Percentiles rank a stretch among this genome's conserved stretches.
Evolutionary conservation across 805 yeast species (phyloP).

Genomic region (Pichia insulana): DNA sequence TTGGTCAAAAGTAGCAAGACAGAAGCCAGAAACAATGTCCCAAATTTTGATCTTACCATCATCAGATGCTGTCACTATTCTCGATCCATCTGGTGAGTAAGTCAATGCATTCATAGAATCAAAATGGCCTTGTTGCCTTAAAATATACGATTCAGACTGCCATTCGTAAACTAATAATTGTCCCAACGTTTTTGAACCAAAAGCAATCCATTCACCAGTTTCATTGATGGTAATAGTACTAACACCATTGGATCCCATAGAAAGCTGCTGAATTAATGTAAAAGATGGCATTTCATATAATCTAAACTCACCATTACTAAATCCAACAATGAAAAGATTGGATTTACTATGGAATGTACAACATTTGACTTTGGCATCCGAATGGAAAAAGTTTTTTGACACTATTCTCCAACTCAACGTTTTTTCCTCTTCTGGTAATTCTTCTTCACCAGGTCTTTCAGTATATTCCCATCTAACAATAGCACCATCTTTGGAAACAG

Average conservation of each 20-base stretch:
- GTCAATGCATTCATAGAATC: conserved; percentile 78
- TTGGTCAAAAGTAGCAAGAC: conserved; percentile 84
- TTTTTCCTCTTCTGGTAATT: conserved; percentile 34
- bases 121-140: conserved; percentile 96
- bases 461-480: conserved; percentile 86
- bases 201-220: conserved; percentile 94
- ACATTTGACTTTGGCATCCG: conserved; percentile 66
- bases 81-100: conserved; percentile 92
- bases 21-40: conserved; percentile 91
- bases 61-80: conserved; percentile 88
- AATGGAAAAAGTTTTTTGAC: conserved; percentile 63
- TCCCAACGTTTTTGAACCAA: conserved; percentile 87
- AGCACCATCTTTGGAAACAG: conserved; percentile 93
- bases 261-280: conserved; percentile 71
- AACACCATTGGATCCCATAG: conserved; percentile 87
- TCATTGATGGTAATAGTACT: conserved; percentile 72
- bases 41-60: conserved; percentile 96
- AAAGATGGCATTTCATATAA: conserved; percentile 81
- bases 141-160: conserved; percentile 93
- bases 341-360: conserved; percentile 72
- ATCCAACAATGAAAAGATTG: conserved; percentile 78
- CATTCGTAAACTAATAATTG: conserved; percentile 95
- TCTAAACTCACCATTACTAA: conserved; percentile 82
- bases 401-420: conserved; percentile 76
- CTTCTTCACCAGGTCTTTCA: conserved; percentile 42